Base-by-base conservation (phyloP, 257 asterid genomes). In the Paraleonurus japonicus region DNA sequence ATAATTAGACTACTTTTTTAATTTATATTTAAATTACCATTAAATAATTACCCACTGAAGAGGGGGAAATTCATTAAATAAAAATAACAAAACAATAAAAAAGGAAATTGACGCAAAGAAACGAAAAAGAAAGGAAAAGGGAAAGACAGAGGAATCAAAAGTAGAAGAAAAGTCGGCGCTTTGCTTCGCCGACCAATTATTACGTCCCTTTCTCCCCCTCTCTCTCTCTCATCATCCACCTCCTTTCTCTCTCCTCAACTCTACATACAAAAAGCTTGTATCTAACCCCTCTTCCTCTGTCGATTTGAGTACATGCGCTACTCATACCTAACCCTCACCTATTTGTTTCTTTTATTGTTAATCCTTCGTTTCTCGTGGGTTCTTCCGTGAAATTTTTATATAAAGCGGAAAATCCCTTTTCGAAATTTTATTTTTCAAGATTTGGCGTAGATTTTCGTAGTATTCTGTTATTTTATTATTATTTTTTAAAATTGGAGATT, bases 171-270 rank as follows among this genome's bases (percentile, higher is more conserved):
- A 78, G 82, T 78, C 79, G 82, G 82, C 76, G 76, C 32, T 68
- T 77, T 20, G 60, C 64, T 69, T 70, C 66, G 78, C 80, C 83
- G 83, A 75, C 83, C 83, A 71, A 71, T 79, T 69, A 70, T 50
- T 15, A n/a, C 64, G 35, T 62, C 48, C 11, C 63, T 66, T 3
- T 58, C n/a, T n/a, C n/a, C n/a, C n/a, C n/a, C 19, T 30, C 26
- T 12, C 20, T n/a, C 64, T 59, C 43, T 33, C 69, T 47, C 71
- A 19, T 66, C 71, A 57, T 15, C 53, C 48, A 53, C 66, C 71
- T 30, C 4, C 58, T 17, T 22, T 72, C 73, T 76, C 76, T 72
- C 81, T 76, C 73, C 27, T 22, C 57, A 30, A 7, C 19, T 54
- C 23, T 73, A 35, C 75, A 74, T 65, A 65, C 75, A 79, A 10